Base-by-base conservation (phyloP, 2,329 filamentous ascomycete species). In the Trichophyton schoenleinii region DNA sequence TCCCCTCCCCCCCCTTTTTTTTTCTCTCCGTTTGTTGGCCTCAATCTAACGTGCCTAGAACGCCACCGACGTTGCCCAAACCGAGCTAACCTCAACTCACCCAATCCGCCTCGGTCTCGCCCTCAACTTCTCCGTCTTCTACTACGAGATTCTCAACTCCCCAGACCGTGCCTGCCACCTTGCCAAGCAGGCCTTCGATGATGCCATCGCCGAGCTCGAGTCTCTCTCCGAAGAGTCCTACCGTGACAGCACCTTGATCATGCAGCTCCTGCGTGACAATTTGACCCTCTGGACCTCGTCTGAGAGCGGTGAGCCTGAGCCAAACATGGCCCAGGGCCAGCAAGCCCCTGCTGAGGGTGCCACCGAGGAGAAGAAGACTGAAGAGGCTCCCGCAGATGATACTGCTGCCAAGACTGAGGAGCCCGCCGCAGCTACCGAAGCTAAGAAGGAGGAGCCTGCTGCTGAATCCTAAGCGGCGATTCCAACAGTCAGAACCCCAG, bases 91-190 rank as follows among this genome's bases (percentile, higher is more conserved):
- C 66, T 92, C 92, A 66, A 97, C 94, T 65, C 92, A 97, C 83
- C 92, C 92, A 71, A 97, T 97, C 81, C 91, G 92, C 73, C 89
- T 97, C 68, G 92, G 92, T 77, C 87, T 97, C 72, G 92, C 92
- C 69, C 86, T 97, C 70, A 97, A 96, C 87, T 96, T 97, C 86
- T 96, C 91, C 67, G 92, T 96, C 72, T 96, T 96, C 83, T 96
- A 96, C 86, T 96, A 96, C 79, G 94, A 96, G 84, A 96, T 96
- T 76, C 83, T 96, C 75, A 97, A 96, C 87, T 95, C 91, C 41
- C 92, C 91, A 72, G 91, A 96, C 79, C 90, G 89, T 75, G 92
- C 92, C 73, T 97, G 92, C 86, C 92, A 97, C 77, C 86, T 97
- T 68, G 92, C 92, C 79, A 97, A 97, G 86, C 92, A 97, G 83